Base-by-base conservation (phyloP, 192 early-diverging fungal species). In the Gonapodya sp. region DNA sequence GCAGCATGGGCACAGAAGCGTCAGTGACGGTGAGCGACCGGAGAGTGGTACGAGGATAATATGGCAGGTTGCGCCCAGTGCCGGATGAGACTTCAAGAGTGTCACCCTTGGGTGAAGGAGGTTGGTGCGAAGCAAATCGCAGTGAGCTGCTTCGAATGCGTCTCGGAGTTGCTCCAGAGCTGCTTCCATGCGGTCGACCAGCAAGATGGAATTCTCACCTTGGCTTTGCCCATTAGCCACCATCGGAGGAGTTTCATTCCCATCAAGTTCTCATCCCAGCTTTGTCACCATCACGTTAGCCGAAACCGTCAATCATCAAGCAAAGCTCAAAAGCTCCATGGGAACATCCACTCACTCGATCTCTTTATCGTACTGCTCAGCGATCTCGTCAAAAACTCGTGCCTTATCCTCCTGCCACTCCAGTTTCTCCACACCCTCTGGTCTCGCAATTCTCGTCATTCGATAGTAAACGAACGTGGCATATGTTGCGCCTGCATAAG, bases 71-170 rank as follows among this genome's bases (percentile, higher is more conserved):
- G 35, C 92, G 83, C 0, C 91, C 91, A 35, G 92, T 93, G 2
- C 92, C 92, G 0, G 88, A 84, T 0, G 90, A 86, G 35, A 91
- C 86, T 79, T 93, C 92, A 37, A 93, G 83, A 18, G 90, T 87
- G 73, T 86, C 79, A 33, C 92, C 92, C 85, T 88, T 14, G 18
- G n/a, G 35, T 0, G 1, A 1, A 18, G 0, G 30, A 34, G 30
- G 1, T 73, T 31, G 0, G 36, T 72, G 18, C 1, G 31, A 34
- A 0, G 16, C 1, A 16, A 72, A 2, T 34, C 14, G 33, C 1
- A 18, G 32, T 32, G 31, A 79, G n/a, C n/a, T n/a, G n/a, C n/a
- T n/a, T n/a, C n/a, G 0, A 73, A 24, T 1, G 0, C 1, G 72
- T 80, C n/a, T n/a, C n/a, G n/a, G n/a, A n/a, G n/a, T n/a, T n/a